Evolutionary conservation across 2,329 filamentous ascomycete species (phyloP), one percentile per base, ranked within the genome.

Genomic region (Aureobasidium sp.): DNA sequence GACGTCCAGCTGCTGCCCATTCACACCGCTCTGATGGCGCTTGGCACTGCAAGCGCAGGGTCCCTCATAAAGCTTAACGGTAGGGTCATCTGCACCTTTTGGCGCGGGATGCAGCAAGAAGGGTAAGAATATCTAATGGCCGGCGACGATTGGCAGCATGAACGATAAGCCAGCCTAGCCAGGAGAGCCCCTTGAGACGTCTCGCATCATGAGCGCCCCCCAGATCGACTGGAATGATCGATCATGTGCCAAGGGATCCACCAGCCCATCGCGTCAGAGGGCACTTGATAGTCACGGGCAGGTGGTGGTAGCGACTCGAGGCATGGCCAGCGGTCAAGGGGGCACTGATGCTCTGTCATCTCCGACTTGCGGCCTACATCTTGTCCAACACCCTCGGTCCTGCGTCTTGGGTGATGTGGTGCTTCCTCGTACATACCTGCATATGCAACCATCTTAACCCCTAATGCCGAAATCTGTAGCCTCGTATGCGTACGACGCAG

Each of bases 381-480:
- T 44, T 44, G 37, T 57, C 53, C 27, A 42, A 54, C 50, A 54
- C 37, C 36, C 37, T 32, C 50, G 37, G 13, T 5, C 8, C 15
- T 54, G 50, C 37, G 13, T 42, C 50, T 42, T 15, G 21, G 50
- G 13, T 16, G 16, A 37, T 32, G 32, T 52, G 36, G 29, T 54
- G 50, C 50, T 30, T 36, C 50, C 36, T 54, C 53, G 41, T 32
- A 42, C 37, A 54, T 52, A 42, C 37, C 25, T 45, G 53, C 53
- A 57, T 27, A 45, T 57, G 39, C 53, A 57, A 42, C 37, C 9
- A 29, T 8, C 27, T 44, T 44, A 32, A 55, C 52, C 32, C 41
- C 53, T 57, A 42, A 73, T 73, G 72, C 71, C 72, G 6, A 72
- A 68, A 62, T 73, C 72, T 45, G 65, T 70, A 59, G 65, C 69